Base-by-base conservation (phyloP, 2,329 filamentous ascomycete species). In the Talaromyces sp. region DNA sequence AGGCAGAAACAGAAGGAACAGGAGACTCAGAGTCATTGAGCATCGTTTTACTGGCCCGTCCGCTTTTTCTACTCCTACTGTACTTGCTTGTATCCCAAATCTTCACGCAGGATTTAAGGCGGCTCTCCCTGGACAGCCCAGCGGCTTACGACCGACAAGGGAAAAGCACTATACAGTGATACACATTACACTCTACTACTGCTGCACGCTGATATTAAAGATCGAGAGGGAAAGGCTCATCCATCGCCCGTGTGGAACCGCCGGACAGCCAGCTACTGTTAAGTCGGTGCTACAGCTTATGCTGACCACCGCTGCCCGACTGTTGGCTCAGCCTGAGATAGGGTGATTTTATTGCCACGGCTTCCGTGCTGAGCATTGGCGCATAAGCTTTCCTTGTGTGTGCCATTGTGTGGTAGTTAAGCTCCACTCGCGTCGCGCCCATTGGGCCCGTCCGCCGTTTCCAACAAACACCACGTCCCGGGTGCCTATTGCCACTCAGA, bases 301-400 rank as follows among this genome's bases (percentile, higher is more conserved):
- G 31, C 27, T 60, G 29, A 43, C 41, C 52, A 31, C 41, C 52
- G 55, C 58, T 56, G 46, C 58, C 54, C 31, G 53, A 56, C 46
- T 17, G 43, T 46, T 24, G 43, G 43, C 19, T 24, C 43, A 6
- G 43, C 43, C 43, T 46, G 43, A 27, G 48, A 61, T 19, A 57
- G 31, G 54, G 43, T 19, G 48, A 26, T 29, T 51, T 56, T 62
- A 62, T 62, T 62, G 57, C 60, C 60, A 62, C 60, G 60, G 43
- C 27, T 19, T 14, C 6, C 6, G n/a, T 21, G 4, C 12, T 38
- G 53, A 31, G 35, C 31, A 31, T 19, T 24, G 29, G 14, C 48
- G 24, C 24, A 52, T 52, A 29, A 21, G 26, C 48, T 11, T 14
- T 12, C 38, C 31, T 60, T 60, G 35, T 57, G 41, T 53, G 24